phyloP scores from a whole-genome alignment of 257 asterid genomes.

The Lantana camara region DNA sequence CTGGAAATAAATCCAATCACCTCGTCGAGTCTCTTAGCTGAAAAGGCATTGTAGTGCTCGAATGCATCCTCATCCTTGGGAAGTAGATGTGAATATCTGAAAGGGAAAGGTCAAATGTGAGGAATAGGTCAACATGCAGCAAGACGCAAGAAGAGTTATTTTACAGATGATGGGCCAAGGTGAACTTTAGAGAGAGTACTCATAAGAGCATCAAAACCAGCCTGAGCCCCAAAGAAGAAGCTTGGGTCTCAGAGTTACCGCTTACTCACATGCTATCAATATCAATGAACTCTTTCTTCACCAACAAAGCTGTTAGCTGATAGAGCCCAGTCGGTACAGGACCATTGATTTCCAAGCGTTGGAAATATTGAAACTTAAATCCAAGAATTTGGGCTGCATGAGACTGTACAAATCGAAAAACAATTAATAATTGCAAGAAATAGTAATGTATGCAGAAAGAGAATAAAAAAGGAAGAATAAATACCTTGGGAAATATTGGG shows the following conservation, averaged over 20 bases:
- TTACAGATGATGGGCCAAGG: slow-evolving; percentile 10
- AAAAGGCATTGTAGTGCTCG: slow-evolving; percentile 76
- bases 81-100: slow-evolving; percentile 92
- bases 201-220: slow-evolving; percentile 19
- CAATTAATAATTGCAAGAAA: neutral
- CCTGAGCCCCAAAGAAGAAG: slow-evolving; percentile 25
- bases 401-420: slow-evolving; percentile 60
- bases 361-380: slow-evolving; percentile 93
- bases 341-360: slow-evolving; percentile 67
- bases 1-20: slow-evolving; percentile 39
- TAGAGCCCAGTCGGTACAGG: slow-evolving; percentile 82
- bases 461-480: slow-evolving; percentile 13
- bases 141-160: neutral
- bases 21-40: slow-evolving; percentile 95
- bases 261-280: slow-evolving; percentile 84
- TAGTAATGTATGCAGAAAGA: neutral
- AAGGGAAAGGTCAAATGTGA: slow-evolving; percentile 28
- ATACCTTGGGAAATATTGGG: slow-evolving; percentile 97
- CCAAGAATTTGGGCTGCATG: slow-evolving; percentile 97
- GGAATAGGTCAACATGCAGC: slow-evolving; percentile 16
- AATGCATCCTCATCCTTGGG: slow-evolving; percentile 97
- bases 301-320: slow-evolving; percentile 88
- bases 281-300: slow-evolving; percentile 85
- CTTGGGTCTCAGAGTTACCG: neutral
- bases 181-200: slow-evolving; percentile 13